A percentile compares a stretch with the other conserved stretches of the same genome.
phyloP scores from a whole-genome alignment of 2,329 filamentous ascomycete genomes.

The Colletotrichum liaoningense region DNA sequence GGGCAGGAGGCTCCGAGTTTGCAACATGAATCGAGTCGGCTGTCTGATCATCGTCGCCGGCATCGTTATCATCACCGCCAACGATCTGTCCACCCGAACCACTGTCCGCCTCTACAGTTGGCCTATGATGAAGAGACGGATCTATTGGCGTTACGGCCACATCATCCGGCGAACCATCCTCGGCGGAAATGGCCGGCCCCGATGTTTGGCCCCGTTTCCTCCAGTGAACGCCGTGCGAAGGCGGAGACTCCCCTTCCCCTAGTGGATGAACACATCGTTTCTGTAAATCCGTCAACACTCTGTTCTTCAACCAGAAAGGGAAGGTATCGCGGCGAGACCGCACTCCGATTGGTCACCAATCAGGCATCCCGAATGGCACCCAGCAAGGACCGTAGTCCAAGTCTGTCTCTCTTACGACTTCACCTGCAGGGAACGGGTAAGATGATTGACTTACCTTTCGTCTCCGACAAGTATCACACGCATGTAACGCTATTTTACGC shows the following conservation, averaged over 20 bases:
- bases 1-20: background rate
- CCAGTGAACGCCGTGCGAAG: conserved; percentile 13
- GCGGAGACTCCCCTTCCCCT: conserved; percentile 9
- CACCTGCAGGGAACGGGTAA: background rate
- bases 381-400: background rate
- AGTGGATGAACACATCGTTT: conserved; percentile 35
- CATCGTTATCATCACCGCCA: background rate
- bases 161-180: background rate
- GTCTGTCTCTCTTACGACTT: background rate
- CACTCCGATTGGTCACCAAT: conserved; percentile 6
- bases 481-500: conserved; percentile 34
- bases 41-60: background rate
- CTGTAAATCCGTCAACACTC: conserved; percentile 14
- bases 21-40: conserved; percentile 2
- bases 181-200: background rate
- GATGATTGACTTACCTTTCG: conserved; percentile 27
- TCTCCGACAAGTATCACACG: conserved; percentile 34
- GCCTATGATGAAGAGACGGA: background rate
- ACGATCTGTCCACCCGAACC: background rate
- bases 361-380: background rate
- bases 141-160: background rate
- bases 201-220: background rate
- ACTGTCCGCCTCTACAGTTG: background rate
- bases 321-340: background rate
- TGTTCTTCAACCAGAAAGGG: background rate